These are phyloP conservation scores for Fonsecaea multimorphosa DNA, from an alignment of 2,329 filamentous ascomycete genomes.

Conservation along the genomic window DNA sequence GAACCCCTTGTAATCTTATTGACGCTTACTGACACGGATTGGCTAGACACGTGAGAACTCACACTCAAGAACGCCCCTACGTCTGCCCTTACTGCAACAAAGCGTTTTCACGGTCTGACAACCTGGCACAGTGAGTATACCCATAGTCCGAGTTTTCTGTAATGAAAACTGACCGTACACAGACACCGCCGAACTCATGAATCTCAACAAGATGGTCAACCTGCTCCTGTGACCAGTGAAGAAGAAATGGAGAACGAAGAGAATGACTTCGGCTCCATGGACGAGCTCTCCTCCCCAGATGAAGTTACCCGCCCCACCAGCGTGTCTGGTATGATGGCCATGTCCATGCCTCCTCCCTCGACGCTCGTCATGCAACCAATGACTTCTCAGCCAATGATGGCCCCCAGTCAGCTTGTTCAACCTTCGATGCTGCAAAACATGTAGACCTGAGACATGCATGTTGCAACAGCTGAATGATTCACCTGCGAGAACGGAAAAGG, in stretches of 20 bases:
- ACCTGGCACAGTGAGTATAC: conserved; percentile 85
- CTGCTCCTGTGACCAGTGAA: conserved; percentile 58
- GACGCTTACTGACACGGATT: conserved; percentile 56
- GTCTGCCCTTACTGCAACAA: conserved; percentile 98
- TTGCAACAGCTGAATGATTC: conserved; percentile 31
- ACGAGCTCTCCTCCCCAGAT: conserved; percentile 72
- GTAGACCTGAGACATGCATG: conserved; percentile 27
- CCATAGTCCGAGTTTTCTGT: background rate
- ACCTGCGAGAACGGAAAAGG: conserved; percentile 20
- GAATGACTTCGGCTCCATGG: conserved; percentile 79
- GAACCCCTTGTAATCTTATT: conserved; percentile 44
- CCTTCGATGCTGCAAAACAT: conserved; percentile 40
- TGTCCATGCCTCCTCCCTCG: conserved; percentile 39
- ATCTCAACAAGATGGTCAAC: conserved; percentile 64
- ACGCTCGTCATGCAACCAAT: conserved; percentile 38
- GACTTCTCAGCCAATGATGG: conserved; percentile 38
- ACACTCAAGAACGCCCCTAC: conserved; percentile 99
- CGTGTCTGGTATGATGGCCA: conserved; percentile 32
- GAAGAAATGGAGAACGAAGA: conserved; percentile 90
- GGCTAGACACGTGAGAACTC: conserved; percentile 96
- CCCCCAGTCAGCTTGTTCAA: conserved; percentile 40
- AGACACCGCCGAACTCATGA: conserved; percentile 83
- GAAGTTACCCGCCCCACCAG: conserved; percentile 34
- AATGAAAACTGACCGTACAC: conserved; percentile 29
- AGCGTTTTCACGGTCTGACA: conserved; percentile 97